These are phyloP conservation scores for Candida nemodendra DNA, from an alignment of 805 yeast species.

Conservation along the genomic window DNA sequence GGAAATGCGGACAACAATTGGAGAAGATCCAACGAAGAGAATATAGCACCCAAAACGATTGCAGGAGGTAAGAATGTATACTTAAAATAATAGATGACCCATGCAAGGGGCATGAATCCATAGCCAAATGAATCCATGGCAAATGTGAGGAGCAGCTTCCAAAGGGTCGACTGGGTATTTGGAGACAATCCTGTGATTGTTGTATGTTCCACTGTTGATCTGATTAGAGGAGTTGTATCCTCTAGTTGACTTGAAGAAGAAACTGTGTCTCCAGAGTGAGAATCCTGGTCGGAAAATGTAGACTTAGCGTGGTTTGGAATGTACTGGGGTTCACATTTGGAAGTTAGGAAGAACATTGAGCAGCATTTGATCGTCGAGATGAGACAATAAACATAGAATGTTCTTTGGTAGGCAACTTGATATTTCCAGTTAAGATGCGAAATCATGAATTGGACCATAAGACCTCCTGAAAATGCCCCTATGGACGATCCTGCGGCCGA, in stretches of 20 bases:
- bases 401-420: conserved; percentile 49
- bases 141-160: conserved; percentile 56
- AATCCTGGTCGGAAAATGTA: conserved; percentile 9
- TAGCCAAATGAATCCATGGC: conserved; percentile 85
- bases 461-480: conserved; percentile 68
- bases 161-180: conserved; percentile 42
- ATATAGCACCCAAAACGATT: conserved; percentile 60
- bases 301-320: conserved; percentile 26
- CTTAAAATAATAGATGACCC: conserved; percentile 83
- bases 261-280: conserved; percentile 1
- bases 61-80: conserved; percentile 53
- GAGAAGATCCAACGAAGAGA: conserved; percentile 59
- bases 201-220: conserved; percentile 22
- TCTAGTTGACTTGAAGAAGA: neutral
- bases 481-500: conserved; percentile 72
- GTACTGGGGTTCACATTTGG: conserved; percentile 47
- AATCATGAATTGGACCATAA: conserved; percentile 47
- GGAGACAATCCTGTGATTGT: conserved; percentile 39
- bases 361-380: conserved; percentile 53
- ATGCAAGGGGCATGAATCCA: conserved; percentile 85
- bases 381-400: conserved; percentile 55
- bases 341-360: conserved; percentile 49
- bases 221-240: conserved; percentile 16
- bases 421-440: conserved; percentile 31
- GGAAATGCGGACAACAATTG: conserved; percentile 73